These are phyloP conservation scores for Phytophthora vignae DNA, from an alignment of 352 stramenopile genomes.

Conservation along the genomic window DNA sequence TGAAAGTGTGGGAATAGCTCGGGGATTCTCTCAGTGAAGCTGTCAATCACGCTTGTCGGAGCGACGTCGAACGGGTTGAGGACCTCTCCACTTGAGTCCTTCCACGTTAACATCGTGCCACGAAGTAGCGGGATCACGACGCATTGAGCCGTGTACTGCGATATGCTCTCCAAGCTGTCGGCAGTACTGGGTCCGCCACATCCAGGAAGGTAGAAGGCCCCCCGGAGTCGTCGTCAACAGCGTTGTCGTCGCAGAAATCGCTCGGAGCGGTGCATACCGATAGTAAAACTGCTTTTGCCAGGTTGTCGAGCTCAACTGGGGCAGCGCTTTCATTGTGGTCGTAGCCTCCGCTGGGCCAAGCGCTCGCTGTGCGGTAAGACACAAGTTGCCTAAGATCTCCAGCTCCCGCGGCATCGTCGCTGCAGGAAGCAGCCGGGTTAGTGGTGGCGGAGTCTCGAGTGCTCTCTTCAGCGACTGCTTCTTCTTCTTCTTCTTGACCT, in stretches of 20 bases:
- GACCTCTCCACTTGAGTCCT: slow-evolving; percentile 12
- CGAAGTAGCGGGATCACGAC: slow-evolving; percentile 48
- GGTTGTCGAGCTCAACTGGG: slow-evolving; percentile 3
- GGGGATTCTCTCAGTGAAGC: slow-evolving; percentile 49
- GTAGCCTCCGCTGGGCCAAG: slow-evolving; percentile 25
- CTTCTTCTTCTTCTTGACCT: slow-evolving; percentile 3
- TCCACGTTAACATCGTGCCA: slow-evolving; percentile 42
- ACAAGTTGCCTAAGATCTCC: slow-evolving; percentile 49
- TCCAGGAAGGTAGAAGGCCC: slow-evolving; percentile 23
- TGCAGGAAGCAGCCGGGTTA: slow-evolving; percentile 44
- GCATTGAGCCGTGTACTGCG: slow-evolving; percentile 35
- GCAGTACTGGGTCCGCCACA: slow-evolving; percentile 15
- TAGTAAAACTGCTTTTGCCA: slow-evolving; percentile 41
- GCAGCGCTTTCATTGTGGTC: slow-evolving; percentile 15
- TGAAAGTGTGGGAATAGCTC: slow-evolving; percentile 26
- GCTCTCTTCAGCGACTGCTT: slow-evolving; percentile 10
- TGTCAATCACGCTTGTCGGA: slow-evolving; percentile 26
- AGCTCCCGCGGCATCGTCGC: slow-evolving; percentile 44
- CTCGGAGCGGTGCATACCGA: slow-evolving; percentile 5
- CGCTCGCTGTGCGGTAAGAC: slow-evolving; percentile 40
- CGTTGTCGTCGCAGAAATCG: neutral
- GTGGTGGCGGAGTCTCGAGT: slow-evolving; percentile 35
- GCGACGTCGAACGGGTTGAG: slow-evolving; percentile 54
- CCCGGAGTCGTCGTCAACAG: slow-evolving; percentile 27
- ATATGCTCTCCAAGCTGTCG: slow-evolving; percentile 20